Evolutionary conservation across 2,329 filamentous ascomycete species (phyloP).

Genomic region (Sporothrix globosa): DNA sequence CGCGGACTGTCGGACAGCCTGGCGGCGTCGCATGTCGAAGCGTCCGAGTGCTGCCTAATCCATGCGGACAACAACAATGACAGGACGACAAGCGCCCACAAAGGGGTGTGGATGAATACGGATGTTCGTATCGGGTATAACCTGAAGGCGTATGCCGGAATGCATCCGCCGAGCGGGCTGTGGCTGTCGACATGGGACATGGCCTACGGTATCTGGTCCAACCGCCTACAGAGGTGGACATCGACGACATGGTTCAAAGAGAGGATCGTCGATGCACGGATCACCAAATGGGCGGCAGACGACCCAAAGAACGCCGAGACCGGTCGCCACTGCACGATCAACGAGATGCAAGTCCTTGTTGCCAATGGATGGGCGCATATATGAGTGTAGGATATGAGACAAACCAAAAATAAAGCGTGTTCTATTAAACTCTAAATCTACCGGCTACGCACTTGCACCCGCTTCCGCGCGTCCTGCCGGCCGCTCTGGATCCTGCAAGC

Average conservation of each 20-base stretch:
- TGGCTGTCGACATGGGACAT: not conserved
- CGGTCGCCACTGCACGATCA: not conserved
- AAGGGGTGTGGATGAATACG: slow-evolving; percentile 18
- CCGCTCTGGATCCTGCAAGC: slow-evolving; percentile 29
- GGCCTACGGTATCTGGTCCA: not conserved
- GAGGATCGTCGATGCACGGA: not conserved
- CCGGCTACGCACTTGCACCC: not conserved
- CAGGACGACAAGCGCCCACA: not conserved
- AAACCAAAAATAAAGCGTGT: not conserved
- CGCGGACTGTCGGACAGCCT: not conserved
- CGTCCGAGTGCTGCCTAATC: slow-evolving; percentile 11
- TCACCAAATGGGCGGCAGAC: not conserved
- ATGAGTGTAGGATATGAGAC: not conserved
- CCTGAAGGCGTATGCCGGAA: too few species aligned
- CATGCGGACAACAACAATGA: not conserved
- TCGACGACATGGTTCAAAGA: slow-evolving; percentile 1
- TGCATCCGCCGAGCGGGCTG: not conserved
- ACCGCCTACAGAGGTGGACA: not conserved
- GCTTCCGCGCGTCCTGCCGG: not conserved
- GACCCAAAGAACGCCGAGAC: not conserved
- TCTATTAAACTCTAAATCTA: too few species aligned
- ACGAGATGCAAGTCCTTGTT: slow-evolving; percentile 11
- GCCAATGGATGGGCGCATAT: slow-evolving; percentile 17
- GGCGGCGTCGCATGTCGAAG: not conserved
- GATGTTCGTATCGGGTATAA: slow-evolving; percentile 1